Evolutionary conservation across 805 yeast species (phyloP), one percentile per base, ranked within the genome.

Genomic region (Lachancea sp.): DNA sequence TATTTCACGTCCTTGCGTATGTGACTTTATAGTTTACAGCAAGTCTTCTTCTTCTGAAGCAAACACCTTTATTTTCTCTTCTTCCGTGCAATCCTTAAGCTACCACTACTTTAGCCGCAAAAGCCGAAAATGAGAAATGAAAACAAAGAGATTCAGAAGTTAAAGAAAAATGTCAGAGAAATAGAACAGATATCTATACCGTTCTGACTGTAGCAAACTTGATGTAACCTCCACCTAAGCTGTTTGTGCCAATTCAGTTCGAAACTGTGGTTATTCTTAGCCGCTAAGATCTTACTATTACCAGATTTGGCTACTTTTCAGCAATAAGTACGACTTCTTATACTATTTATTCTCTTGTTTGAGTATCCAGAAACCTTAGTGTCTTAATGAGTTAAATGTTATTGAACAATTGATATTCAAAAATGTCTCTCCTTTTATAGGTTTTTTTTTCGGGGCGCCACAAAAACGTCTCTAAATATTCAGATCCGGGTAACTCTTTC

Each of bases 21-120:
- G 4, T 22, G 25, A 22, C 4, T 22, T 22, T 4, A 8, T 6
- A 22, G 25, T 22, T 22, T 22, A 22, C 25, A 22, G 25, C 25
- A 22, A 22, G 25, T 22, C 25, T 8, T 22, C 8, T 22, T 22
- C 25, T 22, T 22, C 25, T 38, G n/a, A 25, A 29, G 34, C 41
- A 12, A 38, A 37, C 19, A 10, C n/a, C 16, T n/a, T 26, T 3
- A 32, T 15, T 16, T 26, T 17, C 27, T 26, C 11, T 18, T 13
- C 9, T 12, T 19, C 36, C 13, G 13, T 22, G 20, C 19, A n/a
- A 16, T 10, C n/a, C 17, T 33, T 32, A 40, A 40, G 38, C 43
- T 40, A 40, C 43, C 43, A 40, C 43, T 40, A 40, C 43, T 40
- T 36, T 40, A 30, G 22, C 32, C 22, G 37, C 31, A 6, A 35